Percentiles rank a stretch among this genome's conserved stretches.
Evolutionary conservation across 2,329 filamentous ascomycete species (phyloP).

Genomic region (Botrytis fabae): DNA sequence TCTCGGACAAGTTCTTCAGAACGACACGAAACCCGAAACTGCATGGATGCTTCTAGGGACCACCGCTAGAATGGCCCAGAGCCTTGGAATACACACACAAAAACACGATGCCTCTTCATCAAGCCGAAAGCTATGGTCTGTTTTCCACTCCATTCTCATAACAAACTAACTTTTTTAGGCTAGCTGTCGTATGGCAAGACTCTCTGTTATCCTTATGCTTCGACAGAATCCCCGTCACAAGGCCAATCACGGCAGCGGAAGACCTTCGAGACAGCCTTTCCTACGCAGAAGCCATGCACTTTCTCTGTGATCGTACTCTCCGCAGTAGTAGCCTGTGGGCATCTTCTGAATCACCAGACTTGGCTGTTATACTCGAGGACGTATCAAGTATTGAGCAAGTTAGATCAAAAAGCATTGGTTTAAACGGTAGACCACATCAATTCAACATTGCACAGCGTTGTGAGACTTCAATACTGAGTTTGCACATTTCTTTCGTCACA

Average conservation of each 20-base stretch:
- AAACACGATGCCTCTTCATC: slow-evolving; percentile 12
- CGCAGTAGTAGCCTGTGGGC: background rate
- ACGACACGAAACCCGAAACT: slow-evolving; percentile 66
- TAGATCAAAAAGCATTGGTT: background rate
- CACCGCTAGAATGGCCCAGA: slow-evolving; percentile 63
- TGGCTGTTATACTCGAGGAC: background rate
- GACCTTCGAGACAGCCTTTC: background rate
- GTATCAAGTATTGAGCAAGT: background rate
- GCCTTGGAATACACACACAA: slow-evolving; percentile 54
- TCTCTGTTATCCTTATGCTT: slow-evolving; percentile 6
- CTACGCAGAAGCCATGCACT: background rate
- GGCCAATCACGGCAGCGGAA: slow-evolving; percentile 39
- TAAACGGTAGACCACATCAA: background rate
- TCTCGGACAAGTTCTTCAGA: slow-evolving; percentile 60
- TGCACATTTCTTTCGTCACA: slow-evolving; percentile 1
- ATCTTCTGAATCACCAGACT: background rate
- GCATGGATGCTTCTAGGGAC: slow-evolving; percentile 63
- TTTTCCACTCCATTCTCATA: background rate
- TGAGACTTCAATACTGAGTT: background rate
- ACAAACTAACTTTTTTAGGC: background rate
- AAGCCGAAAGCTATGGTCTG: slow-evolving; percentile 25
- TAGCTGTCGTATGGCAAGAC: slow-evolving; percentile 12
- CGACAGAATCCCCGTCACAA: slow-evolving; percentile 35
- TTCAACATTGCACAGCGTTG: background rate
- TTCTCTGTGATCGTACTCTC: background rate